Evolutionary conservation across 169 alveolate species (phyloP).

Genomic region (Amoebophrya sp.): DNA sequence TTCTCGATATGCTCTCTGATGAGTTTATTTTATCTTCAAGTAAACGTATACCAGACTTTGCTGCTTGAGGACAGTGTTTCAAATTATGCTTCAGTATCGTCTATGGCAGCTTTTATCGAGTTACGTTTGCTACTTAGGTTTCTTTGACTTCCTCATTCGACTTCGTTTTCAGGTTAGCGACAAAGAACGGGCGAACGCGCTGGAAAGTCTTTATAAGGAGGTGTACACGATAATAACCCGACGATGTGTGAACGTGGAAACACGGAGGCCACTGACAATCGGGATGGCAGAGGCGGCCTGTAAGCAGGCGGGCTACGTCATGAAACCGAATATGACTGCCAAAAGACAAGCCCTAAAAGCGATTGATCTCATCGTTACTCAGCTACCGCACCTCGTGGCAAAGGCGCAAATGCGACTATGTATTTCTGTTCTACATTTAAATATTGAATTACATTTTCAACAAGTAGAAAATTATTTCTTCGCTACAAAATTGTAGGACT

Average conservation of each 20-base stretch:
- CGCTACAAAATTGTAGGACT: too few relatives aligned
- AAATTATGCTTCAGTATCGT: not conserved
- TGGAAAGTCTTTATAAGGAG: slow-evolving; percentile 67
- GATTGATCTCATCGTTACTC: slow-evolving; percentile 1
- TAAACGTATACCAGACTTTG: not conserved
- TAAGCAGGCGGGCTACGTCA: slow-evolving; percentile 36
- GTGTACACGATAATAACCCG: slow-evolving; percentile 62
- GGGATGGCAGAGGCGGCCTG: slow-evolving; percentile 67
- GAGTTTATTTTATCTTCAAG: not conserved
- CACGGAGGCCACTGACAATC: slow-evolving; percentile 73
- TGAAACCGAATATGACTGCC: slow-evolving; percentile 28
- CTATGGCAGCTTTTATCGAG: not conserved
- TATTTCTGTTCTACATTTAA: too few relatives aligned
- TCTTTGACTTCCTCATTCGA: not conserved
- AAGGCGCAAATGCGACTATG: not conserved
- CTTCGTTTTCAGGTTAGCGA: slow-evolving; percentile 53
- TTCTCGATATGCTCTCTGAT: not conserved
- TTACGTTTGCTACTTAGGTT: not conserved
- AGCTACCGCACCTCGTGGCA: not conserved
- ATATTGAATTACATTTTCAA: too few relatives aligned
- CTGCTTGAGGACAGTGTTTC: not conserved
- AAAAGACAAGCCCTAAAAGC: slow-evolving; percentile 49
- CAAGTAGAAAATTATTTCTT: too few relatives aligned
- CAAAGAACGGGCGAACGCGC: slow-evolving; percentile 68
- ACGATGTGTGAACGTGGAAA: slow-evolving; percentile 68